A percentile compares a stretch with the other conserved stretches of the same genome.
These are phyloP conservation scores for Circinella minor DNA, from an alignment of 371 early-diverging fungal genomes.

Conservation along the genomic window DNA sequence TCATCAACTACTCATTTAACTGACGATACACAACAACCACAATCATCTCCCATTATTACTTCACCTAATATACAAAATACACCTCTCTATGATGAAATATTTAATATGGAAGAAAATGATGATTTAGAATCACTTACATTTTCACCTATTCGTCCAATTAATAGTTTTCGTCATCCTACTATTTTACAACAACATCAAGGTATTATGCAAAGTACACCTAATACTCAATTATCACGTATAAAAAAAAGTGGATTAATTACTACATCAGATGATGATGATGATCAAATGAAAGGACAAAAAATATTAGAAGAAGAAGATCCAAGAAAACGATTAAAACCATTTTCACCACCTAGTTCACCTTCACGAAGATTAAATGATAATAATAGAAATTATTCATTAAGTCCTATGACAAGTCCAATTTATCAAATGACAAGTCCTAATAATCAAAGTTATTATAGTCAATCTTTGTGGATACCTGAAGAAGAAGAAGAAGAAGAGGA, in stretches of 20 bases:
- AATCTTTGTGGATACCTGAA: background rate
- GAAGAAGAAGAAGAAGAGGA: background rate
- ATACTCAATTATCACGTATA: conserved; percentile 4
- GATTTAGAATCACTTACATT: background rate
- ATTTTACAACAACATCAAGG: background rate
- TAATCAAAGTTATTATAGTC: background rate
- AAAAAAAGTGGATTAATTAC: background rate
- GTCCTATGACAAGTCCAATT: too few relatives aligned
- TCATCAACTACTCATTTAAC: too few relatives aligned
- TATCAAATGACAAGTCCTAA: too few relatives aligned
- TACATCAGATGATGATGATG: background rate
- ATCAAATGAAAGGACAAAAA: background rate
- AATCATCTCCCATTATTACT: too few relatives aligned
- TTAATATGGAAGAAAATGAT: background rate
- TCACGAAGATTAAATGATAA: background rate
- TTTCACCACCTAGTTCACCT: conserved; percentile 4
- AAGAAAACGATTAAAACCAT: conserved; percentile 1
- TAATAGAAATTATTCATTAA: too few relatives aligned
- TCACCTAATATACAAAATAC: background rate
- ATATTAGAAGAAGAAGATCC: background rate
- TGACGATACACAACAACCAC: background rate
- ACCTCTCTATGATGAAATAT: background rate
- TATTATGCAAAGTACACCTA: conserved; percentile 2
- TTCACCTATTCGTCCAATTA: background rate
- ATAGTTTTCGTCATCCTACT: background rate